Base-by-base conservation (phyloP, 2,329 filamentous ascomycete species). In the Lachnellula suecica region DNA sequence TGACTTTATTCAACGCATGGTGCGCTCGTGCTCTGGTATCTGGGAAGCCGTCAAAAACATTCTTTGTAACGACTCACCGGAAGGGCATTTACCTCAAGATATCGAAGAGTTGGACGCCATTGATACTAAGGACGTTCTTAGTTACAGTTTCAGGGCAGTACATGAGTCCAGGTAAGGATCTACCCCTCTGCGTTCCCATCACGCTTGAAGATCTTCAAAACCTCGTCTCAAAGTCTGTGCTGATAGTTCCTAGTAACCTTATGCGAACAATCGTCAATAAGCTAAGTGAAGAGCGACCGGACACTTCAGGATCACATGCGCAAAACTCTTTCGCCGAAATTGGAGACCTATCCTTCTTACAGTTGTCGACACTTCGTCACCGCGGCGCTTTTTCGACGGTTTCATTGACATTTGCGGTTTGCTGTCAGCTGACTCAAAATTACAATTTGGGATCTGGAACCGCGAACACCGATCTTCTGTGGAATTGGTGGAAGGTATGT, bases 381-480 rank as follows among this genome's bases (percentile, higher is more conserved):
- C 82, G 94, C 52, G 94, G 94, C 51, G 94, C 94, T 6, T 96
- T 97, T 65, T 94, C 91, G 0, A 93, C 93, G 0, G 94, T 97
- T 2, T 89, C 93, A 0, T 84, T 91, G 48, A 96, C 92, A 0
- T 97, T 97, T 69, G 81, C 84, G 1, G 79, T 82, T 23, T 95
- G 91, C 63, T 97, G 93, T 57, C 77, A 86, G 73, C 63, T 84
- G 69, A 70, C 82, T 77, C 60, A 72, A 81, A 8, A 77, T 81
- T 52, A 15, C 44, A 40, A 40, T 10, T 17, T 53, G 15, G 54
- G 66, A 22, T 52, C 45, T 25, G 15, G 38, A 37, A 20, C 47
- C 20, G 4, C 63, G 60, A 3, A 56, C 13, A 43, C 20, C 15
- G 22, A 67, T 9, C 58, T 68, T 19, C 79, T 92, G 2, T 68